Evolutionary conservation across 2,329 filamentous ascomycete genomes (phyloP), one percentile per base, ranked within the genome.

Genomic region (Hymenoscyphus fructigenus): DNA sequence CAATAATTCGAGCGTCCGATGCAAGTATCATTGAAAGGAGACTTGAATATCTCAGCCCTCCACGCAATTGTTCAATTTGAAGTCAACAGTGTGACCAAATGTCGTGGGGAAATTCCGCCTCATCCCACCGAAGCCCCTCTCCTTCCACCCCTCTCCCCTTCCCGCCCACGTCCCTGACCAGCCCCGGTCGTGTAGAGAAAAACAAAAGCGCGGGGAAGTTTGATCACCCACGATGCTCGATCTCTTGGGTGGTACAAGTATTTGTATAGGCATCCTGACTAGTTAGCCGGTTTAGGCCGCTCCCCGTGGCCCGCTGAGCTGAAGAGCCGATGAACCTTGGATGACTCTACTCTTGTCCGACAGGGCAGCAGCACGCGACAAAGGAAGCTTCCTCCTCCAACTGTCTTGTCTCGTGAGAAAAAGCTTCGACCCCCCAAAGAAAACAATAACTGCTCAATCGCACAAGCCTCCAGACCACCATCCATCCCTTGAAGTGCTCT

Each of bases 381-480:
- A 53, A 53, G 26, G 47, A 57, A 57, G 55, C 55, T 57, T 57
- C 55, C 20, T 53, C 20, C 53, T 12, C 14, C 15, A 17, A 56
- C 15, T n/a, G 53, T 28, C 53, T 5, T 4, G 26, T 32, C 29
- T 56, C 26, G 23, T 56, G 23, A 32, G 23, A 29, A 17, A 23
- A 17, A 17, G 12, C 53, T 23, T 56, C 26, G 53, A 32, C 12
- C 6, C n/a, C 29, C n/a, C n/a, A 20, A 50, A 12, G 9, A n/a
- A n/a, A 17, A 23, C 50, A 14, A 29, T 32, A 20, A 32, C 26
- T n/a, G 1, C 9, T 29, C 28, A 56, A 56, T 56, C 29, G 53
- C 28, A 14, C 53, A 14, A 32, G 53, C 10, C 20, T 34, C 10
- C 15, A 56, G 12, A n/a, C 28, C 12, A 15, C 17, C n/a, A 9